Conservation (phyloP, 164 flowering plant species). For the Aristolochia fimbriata region DNA sequence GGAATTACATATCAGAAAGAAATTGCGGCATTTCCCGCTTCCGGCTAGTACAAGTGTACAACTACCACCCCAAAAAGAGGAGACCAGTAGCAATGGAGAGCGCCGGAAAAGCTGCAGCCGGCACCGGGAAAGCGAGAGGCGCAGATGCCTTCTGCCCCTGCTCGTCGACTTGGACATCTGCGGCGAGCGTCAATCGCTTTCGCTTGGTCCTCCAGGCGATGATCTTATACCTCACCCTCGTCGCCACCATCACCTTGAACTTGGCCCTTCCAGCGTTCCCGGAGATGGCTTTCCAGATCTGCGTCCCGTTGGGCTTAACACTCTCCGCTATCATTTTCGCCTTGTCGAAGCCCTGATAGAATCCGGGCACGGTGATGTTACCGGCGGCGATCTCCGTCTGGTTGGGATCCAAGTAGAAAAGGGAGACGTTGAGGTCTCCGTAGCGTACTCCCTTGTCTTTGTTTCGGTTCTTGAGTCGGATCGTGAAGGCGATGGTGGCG, state of each 20-base stretch:
- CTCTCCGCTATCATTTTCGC: conserved; percentile 16
- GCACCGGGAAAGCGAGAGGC: too few relatives aligned
- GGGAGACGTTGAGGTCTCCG: conserved; percentile 35
- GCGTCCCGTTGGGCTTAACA: conserved; percentile 9
- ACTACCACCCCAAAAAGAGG: too few relatives aligned
- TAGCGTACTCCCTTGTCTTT: conserved; percentile 64
- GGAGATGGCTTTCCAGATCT: conserved; percentile 14
- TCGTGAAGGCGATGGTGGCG: conserved; percentile 31
- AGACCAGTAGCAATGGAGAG: too few relatives aligned
- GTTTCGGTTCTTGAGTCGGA: conserved; percentile 52
- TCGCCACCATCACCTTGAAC: conserved; percentile 52
- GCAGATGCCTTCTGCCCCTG: conserved; percentile 18
- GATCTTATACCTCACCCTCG: conserved; percentile 57
- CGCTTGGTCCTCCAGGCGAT: conserved; percentile 34
- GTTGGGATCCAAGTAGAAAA: conserved; percentile 18
- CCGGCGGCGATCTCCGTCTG: conserved; percentile 13
- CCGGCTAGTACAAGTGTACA: too few relatives aligned
- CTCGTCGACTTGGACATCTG: conserved; percentile 29
- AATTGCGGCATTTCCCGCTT: too few relatives aligned
- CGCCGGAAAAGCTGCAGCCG: too few relatives aligned
- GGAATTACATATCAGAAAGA: too few relatives aligned
- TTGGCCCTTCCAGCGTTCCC: conserved; percentile 14
- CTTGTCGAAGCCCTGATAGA: conserved; percentile 58
- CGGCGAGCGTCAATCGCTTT: conserved; percentile 23
- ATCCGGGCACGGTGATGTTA: conserved; percentile 14